Evolutionary conservation across 441 rosid genomes (phyloP), one percentile per base, ranked within the genome.

Genomic region (Breynia disticha): DNA sequence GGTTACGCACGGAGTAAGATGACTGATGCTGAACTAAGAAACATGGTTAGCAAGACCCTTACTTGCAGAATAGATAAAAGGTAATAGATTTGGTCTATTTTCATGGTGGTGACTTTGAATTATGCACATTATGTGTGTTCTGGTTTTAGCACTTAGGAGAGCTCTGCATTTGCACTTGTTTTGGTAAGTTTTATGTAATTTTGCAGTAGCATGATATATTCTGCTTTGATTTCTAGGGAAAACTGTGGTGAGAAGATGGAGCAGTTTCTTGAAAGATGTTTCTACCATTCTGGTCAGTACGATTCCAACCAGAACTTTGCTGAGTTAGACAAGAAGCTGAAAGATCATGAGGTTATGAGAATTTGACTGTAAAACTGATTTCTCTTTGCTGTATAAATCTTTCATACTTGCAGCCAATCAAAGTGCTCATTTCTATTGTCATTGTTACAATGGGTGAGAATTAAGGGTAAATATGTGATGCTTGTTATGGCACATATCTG

Each of bases 11-110:
- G 90, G 63, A 79, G 79, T 52, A 67, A 70, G 50, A 62, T 88
- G 75, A 81, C 77, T 6, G 87, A 88, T 56, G 87, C 82, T 43
- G 90, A 86, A 54, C 86, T 93, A 38, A 84, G 96, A 67, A 69
- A 62, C 50, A 75, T 76, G 80, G 83, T 93, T 45, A 81, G 93
- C 73, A 19, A 5, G 47, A 88, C 90, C 15, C 75, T 93, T 65
- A 88, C 97, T 44, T 88, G 98, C 69, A 75, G 97, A 72, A 84
- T 93, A 14, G 90, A 93, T 68, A 71, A 77, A 72, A 88, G 86
- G 98, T 88, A 65, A 78, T 66, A 48, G 14, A 39, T 24, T 7
- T 22, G 22, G 21, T 18, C 28, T 44, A n/a, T 52, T 17, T 16
- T 32, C 22, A 18, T 47, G 19, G 39, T 19, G 22, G 5, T 64